These are phyloP conservation scores for Zasmidium angulare DNA, from an alignment of 2,329 filamentous ascomycete genomes.

Conservation along the genomic window DNA sequence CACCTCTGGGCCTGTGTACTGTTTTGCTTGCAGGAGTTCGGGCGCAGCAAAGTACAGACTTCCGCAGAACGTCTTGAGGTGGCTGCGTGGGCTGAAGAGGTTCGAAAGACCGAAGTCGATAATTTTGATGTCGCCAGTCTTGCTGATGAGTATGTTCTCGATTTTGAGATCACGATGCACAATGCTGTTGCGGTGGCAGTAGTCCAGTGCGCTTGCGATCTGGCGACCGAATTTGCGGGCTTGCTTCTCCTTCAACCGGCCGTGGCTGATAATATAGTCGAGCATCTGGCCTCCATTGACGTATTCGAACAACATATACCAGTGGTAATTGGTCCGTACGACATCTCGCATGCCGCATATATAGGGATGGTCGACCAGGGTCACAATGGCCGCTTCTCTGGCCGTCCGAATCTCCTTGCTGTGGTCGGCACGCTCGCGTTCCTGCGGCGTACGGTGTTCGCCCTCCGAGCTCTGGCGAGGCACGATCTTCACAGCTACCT, in stretches of 20 bases:
- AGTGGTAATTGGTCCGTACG: conserved; percentile 93
- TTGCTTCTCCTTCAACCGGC: conserved; percentile 96
- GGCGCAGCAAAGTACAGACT: conserved; percentile 97
- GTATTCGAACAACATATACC: conserved; percentile 99
- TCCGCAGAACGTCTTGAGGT: conserved; percentile 95
- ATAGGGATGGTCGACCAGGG: conserved; percentile 88
- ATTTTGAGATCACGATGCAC: conserved; percentile 98
- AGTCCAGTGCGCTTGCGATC: conserved; percentile 94
- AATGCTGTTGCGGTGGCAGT: conserved; percentile 97
- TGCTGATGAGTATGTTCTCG: conserved; percentile 98
- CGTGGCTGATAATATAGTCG: conserved; percentile 98
- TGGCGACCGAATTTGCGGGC: conserved; percentile 96
- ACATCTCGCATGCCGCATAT: conserved; percentile 96
- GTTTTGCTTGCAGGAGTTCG: conserved; percentile 86
- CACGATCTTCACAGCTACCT: conserved; percentile 97
- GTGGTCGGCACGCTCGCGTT: conserved; percentile 88
- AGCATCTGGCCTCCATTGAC: conserved; percentile 99
- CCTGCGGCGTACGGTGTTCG: conserved; percentile 68
- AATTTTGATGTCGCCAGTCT: conserved; percentile 98
- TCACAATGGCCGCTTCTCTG: conserved; percentile 93
- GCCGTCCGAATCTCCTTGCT: conserved; percentile 96
- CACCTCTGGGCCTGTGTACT: conserved; percentile 94
- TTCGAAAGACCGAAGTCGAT: conserved; percentile 99
- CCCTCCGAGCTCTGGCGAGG: conserved; percentile 79
- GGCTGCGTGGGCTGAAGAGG: conserved; percentile 78